Conservation (phyloP, 163 green algal species). For the Prototheca wickerhamii region DNA sequence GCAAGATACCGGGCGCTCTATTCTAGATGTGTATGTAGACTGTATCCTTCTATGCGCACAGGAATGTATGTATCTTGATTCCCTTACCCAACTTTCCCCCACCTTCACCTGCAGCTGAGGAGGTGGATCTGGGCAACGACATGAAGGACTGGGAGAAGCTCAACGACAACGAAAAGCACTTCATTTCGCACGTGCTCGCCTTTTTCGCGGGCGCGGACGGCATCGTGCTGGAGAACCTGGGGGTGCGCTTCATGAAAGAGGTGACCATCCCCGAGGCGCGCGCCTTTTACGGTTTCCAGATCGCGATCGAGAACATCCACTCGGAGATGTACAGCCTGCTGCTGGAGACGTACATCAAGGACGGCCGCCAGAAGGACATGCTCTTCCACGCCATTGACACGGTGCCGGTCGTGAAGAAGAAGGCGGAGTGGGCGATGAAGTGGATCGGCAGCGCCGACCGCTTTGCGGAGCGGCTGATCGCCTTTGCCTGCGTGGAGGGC, state of each 20-base stretch:
- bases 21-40: background rate
- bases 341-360: conserved; percentile 79
- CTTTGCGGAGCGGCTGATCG: conserved; percentile 67
- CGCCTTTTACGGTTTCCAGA: conserved; percentile 85
- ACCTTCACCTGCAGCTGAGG: conserved; percentile 44
- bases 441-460: conserved; percentile 47
- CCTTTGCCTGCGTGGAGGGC: conserved; percentile 79
- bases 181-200: conserved; percentile 78
- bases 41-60: background rate
- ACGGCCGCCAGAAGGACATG: conserved; percentile 50
- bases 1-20: background rate
- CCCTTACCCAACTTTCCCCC: background rate
- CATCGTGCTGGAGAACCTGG: conserved; percentile 92
- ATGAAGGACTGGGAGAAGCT: conserved; percentile 74
- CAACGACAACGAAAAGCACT: conserved; percentile 77
- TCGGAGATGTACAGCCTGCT: conserved; percentile 80
- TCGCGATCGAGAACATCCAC: conserved; percentile 98
- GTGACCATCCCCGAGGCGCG: conserved; percentile 73
- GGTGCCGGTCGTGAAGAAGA: conserved; percentile 63
- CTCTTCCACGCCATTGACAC: conserved; percentile 74
- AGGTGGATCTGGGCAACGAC: conserved; percentile 78
- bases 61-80: background rate
- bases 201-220: conserved; percentile 89
- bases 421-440: conserved; percentile 69
- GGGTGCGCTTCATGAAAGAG: conserved; percentile 76